Percentiles rank a stretch among this genome's conserved stretches.
phyloP scores from a whole-genome alignment of 1,284 basidiomycete species.

The Phenoliferia sp. region DNA sequence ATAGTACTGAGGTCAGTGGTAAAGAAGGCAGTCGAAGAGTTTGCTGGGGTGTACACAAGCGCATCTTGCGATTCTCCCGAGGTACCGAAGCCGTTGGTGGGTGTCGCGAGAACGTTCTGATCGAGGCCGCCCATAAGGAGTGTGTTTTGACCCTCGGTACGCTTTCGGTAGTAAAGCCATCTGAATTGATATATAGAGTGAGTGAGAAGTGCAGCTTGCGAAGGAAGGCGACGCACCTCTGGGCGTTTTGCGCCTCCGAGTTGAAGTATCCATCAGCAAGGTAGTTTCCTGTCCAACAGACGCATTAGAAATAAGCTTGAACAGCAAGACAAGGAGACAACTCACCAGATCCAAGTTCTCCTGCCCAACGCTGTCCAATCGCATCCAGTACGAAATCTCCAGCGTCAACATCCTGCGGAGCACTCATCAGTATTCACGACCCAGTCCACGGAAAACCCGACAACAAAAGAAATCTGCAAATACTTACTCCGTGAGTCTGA shows the following conservation, averaged over 20 bases:
- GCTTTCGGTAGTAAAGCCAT: slow-evolving; percentile 93
- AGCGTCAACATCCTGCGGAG: slow-evolving; percentile 30
- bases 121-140: slow-evolving; percentile 72
- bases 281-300: slow-evolving; percentile 39
- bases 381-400: slow-evolving; percentile 90
- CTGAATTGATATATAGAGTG: neutral
- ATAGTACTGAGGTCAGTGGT: slow-evolving; percentile 74
- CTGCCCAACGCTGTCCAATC: slow-evolving; percentile 89
- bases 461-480: too few species aligned
- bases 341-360: slow-evolving; percentile 75
- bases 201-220: neutral
- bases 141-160: slow-evolving; percentile 89
- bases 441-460: too few species aligned
- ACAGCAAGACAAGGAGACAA: neutral
- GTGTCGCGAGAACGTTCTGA: slow-evolving; percentile 68
- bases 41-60: slow-evolving; percentile 53
- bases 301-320: neutral
- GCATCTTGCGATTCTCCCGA: slow-evolving; percentile 70
- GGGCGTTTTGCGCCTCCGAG: slow-evolving; percentile 52
- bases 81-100: slow-evolving; percentile 55
- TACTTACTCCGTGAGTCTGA: slow-evolving; percentile 32
- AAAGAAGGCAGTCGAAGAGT: slow-evolving; percentile 76
- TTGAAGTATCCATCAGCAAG: slow-evolving; percentile 29
- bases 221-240: slow-evolving; percentile 44
- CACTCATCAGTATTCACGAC: too few species aligned